phyloP scores from a whole-genome alignment of 306 rosid genomes.

The Ceratonia siliqua region DNA sequence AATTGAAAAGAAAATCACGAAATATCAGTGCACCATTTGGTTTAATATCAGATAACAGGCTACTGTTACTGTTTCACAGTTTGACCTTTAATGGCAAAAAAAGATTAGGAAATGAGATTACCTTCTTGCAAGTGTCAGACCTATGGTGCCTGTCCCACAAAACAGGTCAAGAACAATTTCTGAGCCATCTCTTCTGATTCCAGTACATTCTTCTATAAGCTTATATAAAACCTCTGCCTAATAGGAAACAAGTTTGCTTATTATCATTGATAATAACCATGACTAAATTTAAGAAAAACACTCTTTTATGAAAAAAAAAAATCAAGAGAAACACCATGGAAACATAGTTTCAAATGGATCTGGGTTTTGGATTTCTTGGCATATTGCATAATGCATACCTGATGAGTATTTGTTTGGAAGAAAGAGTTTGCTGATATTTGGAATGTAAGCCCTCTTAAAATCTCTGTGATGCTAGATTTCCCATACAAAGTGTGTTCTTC shows the following conservation, averaged over 20 bases:
- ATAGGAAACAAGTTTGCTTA: constrained; percentile 27
- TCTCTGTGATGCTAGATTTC: constrained; percentile 82
- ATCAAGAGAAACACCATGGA: too few relatives aligned
- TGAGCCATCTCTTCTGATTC: constrained; percentile 80
- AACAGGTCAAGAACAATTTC: constrained; percentile 93
- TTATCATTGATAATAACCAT: constrained; percentile 21
- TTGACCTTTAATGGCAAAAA: constrained; percentile 24
- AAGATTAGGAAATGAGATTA: constrained; percentile 33
- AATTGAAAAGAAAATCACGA: constrained; percentile 18
- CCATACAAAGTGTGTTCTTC: constrained; percentile 84
- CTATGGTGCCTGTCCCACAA: constrained; percentile 98
- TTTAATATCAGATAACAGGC: constrained; percentile 10
- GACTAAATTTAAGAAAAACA: constrained; percentile 35
- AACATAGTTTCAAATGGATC: neutral
- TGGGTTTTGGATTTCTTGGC: constrained; percentile 17
- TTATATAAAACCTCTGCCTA: constrained; percentile 94
- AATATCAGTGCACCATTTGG: neutral
- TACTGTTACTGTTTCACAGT: constrained; percentile 6
- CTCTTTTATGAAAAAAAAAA: too few relatives aligned
- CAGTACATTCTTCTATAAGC: constrained; percentile 82
- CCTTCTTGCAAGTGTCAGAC: constrained; percentile 91
- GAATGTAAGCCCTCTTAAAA: constrained; percentile 80
- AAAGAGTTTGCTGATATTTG: constrained; percentile 98
- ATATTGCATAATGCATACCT: constrained; percentile 55
- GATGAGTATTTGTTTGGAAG: constrained; percentile 91